Conservation (phyloP, 1,284 basidiomycete genomes). For the Chiua sp. region DNA sequence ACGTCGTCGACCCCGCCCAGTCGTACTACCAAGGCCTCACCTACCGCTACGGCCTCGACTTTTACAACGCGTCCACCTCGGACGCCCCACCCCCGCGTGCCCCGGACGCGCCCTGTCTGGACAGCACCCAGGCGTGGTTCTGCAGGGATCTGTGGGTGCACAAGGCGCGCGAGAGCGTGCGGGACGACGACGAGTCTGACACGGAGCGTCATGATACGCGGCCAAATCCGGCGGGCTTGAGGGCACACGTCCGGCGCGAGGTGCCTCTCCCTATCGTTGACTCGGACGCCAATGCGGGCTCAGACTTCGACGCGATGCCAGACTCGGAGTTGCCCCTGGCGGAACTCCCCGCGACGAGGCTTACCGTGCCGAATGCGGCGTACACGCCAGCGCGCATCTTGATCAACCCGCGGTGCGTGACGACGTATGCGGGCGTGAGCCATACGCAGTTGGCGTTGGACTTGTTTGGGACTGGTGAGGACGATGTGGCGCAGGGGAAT, state of each 20-base stretch:
- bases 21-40: slow-evolving; percentile 89
- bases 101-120: slow-evolving; percentile 86
- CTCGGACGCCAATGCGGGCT: slow-evolving; percentile 80
- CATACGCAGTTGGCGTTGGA: slow-evolving; percentile 92
- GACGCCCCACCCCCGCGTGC: slow-evolving; percentile 63
- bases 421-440: slow-evolving; percentile 94
- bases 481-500: slow-evolving; percentile 51
- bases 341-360: slow-evolving; percentile 43
- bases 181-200: slow-evolving; percentile 51
- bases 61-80: slow-evolving; percentile 76
- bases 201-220: slow-evolving; percentile 28
- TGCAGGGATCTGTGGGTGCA: slow-evolving; percentile 93
- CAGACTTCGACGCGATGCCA: slow-evolving; percentile 89
- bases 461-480: slow-evolving; percentile 80
- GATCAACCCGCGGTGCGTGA: slow-evolving; percentile 94
- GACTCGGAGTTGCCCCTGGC: slow-evolving; percentile 59
- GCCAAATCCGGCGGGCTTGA: slow-evolving; percentile 38
- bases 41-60: slow-evolving; percentile 82
- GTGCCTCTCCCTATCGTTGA: slow-evolving; percentile 51
- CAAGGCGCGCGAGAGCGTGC: slow-evolving; percentile 77
- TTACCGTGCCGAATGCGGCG: slow-evolving; percentile 85
- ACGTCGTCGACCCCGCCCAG: slow-evolving; percentile 92
- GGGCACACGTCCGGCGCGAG: slow-evolving; percentile 38
- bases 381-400: slow-evolving; percentile 89
- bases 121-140: slow-evolving; percentile 95